Evolutionary conservation across 2,329 filamentous ascomycete species (phyloP).

Genomic region (Orbilia oligospora): DNA sequence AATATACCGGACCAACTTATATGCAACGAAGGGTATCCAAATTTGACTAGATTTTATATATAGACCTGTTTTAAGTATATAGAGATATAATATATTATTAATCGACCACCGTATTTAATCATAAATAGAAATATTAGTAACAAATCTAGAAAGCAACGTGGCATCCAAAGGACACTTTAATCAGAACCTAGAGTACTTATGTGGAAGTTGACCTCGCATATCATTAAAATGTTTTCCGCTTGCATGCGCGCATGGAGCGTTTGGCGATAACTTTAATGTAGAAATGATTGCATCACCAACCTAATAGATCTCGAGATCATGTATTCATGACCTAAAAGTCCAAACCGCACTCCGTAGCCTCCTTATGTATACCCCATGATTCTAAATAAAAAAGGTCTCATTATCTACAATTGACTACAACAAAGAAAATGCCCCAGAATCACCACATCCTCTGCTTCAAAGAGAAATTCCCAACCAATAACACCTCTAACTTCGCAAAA

Average conservation of each 20-base stretch:
- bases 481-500: slow-evolving; percentile 23
- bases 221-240: slow-evolving; percentile 11
- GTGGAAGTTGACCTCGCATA: background rate
- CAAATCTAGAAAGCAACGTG: too few species aligned
- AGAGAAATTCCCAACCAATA: background rate
- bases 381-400: too few species aligned
- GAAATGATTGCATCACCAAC: slow-evolving; percentile 4
- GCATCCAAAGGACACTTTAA: too few species aligned
- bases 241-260: background rate
- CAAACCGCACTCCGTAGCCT: too few species aligned
- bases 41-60: background rate
- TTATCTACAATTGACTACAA: too few species aligned
- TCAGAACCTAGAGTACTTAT: background rate
- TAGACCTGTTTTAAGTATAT: too few species aligned
- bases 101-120: too few species aligned
- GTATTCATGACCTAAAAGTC: background rate
- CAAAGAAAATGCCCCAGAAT: background rate
- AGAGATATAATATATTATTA: too few species aligned
- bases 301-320: background rate
- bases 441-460: background rate
- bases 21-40: background rate
- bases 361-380: too few species aligned
- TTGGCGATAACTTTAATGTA: background rate
- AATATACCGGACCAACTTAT: slow-evolving; percentile 6
- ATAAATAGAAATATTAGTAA: too few species aligned